These are phyloP conservation scores for Coemansia sp. DNA, from an alignment of 192 early-diverging fungal genomes.

Conservation along the genomic window DNA sequence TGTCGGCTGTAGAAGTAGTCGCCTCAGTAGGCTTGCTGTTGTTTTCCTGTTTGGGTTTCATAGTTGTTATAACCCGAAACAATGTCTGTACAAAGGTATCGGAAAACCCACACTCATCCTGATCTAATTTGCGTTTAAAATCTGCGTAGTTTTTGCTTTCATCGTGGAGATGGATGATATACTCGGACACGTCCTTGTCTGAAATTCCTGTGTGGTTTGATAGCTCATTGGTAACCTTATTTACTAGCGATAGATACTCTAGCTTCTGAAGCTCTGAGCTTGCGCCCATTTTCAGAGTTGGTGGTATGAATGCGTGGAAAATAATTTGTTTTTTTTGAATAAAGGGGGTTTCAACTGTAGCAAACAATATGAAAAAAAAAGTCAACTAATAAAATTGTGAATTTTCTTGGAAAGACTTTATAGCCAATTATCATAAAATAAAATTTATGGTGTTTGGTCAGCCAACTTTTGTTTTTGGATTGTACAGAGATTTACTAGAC, in stretches of 20 bases:
- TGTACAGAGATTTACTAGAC: conserved; percentile 14
- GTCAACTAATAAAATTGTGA: neutral
- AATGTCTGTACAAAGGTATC: conserved; percentile 78
- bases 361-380: neutral
- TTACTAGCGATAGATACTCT: conserved; percentile 85
- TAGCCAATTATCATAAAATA: neutral
- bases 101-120: conserved; percentile 79
- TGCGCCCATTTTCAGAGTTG: neutral
- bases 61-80: conserved; percentile 83
- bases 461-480: neutral
- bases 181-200: conserved; percentile 91
- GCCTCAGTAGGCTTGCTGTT: conserved; percentile 26
- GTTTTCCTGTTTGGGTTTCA: conserved; percentile 62
- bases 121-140: conserved; percentile 69
- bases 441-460: neutral
- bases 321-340: neutral
- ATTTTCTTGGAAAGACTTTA: neutral
- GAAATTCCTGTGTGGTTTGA: conserved; percentile 88
- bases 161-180: conserved; percentile 82
- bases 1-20: conserved; percentile 55
- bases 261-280: conserved; percentile 64
- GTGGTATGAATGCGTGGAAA: neutral
- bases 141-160: conserved; percentile 59
- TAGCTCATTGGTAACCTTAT: conserved; percentile 87
- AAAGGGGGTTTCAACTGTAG: neutral